A percentile compares a stretch with the other conserved stretches of the same genome.
Conservation (phyloP, 1,139 yeast genomes). For the Pichia terricola region DNA sequence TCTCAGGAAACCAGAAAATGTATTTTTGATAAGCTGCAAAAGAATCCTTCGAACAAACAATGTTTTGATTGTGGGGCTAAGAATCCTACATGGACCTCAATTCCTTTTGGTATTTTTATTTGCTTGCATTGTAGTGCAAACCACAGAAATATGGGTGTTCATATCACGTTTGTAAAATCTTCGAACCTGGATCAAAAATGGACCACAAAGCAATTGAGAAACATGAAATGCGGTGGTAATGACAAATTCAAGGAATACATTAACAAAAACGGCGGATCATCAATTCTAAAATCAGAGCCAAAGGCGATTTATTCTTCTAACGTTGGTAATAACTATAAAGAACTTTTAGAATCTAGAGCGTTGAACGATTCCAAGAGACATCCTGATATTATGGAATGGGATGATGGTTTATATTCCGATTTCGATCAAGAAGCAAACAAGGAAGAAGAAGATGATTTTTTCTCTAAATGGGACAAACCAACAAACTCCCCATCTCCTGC, state of each 20-base stretch:
- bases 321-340: constrained; percentile 70
- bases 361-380: constrained; percentile 55
- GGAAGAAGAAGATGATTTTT: constrained; percentile 68
- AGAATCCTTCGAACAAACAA: constrained; percentile 65
- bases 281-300: constrained; percentile 54
- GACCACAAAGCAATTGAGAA: constrained; percentile 80
- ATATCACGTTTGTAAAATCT: constrained; percentile 88
- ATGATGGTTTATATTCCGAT: constrained; percentile 31
- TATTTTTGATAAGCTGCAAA: constrained; percentile 49
- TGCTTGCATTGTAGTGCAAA: constrained; percentile 96
- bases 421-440: constrained; percentile 29
- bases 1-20: constrained; percentile 52
- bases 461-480: constrained; percentile 86
- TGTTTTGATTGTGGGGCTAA: constrained; percentile 93
- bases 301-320: constrained; percentile 71
- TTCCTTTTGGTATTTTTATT: constrained; percentile 87
- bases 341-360: constrained; percentile 63
- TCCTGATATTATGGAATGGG: constrained; percentile 56
- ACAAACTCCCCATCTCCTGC: constrained; percentile 46
- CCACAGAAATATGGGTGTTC: constrained; percentile 94
- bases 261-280: constrained; percentile 75
- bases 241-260: constrained; percentile 76
- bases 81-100: constrained; percentile 98
- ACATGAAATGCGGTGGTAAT: constrained; percentile 91
- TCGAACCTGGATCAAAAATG: constrained; percentile 82